Conservation (phyloP, 225 moss, liverwort and hornwort species). For the Pseudisothecium myosuroides region DNA sequence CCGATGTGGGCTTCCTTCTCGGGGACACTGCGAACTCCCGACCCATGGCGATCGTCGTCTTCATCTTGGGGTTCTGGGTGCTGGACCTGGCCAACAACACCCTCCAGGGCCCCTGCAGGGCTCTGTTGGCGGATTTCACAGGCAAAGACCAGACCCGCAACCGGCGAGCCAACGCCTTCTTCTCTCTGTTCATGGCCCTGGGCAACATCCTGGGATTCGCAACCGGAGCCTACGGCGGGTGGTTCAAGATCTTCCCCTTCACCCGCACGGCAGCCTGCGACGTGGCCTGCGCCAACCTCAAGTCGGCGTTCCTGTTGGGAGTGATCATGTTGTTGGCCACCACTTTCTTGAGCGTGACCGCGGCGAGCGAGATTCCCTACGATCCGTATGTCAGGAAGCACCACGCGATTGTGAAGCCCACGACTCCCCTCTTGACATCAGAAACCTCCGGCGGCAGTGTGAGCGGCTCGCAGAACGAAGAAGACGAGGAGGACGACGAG, state of each 20-base stretch:
- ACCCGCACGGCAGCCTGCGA: conserved; percentile 46
- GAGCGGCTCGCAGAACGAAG: conserved; percentile 4
- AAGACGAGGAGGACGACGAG: conserved; percentile 62
- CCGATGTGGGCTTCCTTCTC: conserved; percentile 53
- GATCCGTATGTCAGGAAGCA: conserved; percentile 11
- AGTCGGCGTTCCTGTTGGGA: conserved; percentile 76
- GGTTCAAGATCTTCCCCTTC: conserved; percentile 48
- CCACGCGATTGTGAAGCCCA: conserved; percentile 3
- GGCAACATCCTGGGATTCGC: conserved; percentile 86
- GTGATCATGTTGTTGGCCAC: conserved; percentile 44
- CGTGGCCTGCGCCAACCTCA: conserved; percentile 62
- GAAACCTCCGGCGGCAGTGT: not conserved
- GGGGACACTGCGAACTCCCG: conserved; percentile 33
- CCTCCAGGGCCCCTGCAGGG: conserved; percentile 78
- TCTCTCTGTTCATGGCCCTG: conserved; percentile 82
- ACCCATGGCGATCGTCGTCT: conserved; percentile 50
- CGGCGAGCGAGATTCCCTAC: conserved; percentile 61
- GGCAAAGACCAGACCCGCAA: conserved; percentile 69
- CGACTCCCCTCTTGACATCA: conserved; percentile 37
- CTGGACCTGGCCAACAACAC: conserved; percentile 87
- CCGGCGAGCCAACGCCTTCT: conserved; percentile 72
- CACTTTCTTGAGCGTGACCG: conserved; percentile 60
- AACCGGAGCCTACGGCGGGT: conserved; percentile 65
- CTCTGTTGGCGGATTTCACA: conserved; percentile 75
- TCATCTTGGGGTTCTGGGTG: conserved; percentile 79